phyloP scores from a whole-genome alignment of 768 basidiomycete genomes.

The Gymnopilus dilepis region DNA sequence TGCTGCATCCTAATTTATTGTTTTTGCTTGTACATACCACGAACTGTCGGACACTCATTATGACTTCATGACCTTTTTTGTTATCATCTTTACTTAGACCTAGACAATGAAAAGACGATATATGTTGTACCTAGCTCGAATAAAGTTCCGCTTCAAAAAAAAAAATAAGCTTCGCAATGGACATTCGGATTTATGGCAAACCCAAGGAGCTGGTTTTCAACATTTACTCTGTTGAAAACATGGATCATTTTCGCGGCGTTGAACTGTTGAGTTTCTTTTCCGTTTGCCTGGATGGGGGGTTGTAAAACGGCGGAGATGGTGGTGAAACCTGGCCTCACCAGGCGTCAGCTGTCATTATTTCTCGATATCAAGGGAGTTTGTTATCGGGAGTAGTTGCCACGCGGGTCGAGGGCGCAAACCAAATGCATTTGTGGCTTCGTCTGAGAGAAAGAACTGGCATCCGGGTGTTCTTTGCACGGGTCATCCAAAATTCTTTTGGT shows the following conservation, averaged over 20 bases:
- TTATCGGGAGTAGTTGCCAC: conserved; percentile 8
- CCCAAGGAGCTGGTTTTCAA: neutral
- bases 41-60: neutral
- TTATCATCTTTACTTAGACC: neutral
- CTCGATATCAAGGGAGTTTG: conserved; percentile 6
- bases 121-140: neutral
- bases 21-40: neutral
- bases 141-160: neutral
- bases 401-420: conserved; percentile 7
- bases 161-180: neutral
- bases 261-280: neutral
- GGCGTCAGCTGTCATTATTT: conserved; percentile 1
- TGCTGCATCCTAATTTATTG: conserved; percentile 1
- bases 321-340: neutral
- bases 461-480: neutral
- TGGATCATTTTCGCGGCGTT: neutral
- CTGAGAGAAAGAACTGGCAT: conserved; percentile 5
- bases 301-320: neutral
- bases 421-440: conserved; percentile 16
- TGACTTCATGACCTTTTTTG: neutral
- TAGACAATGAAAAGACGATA: neutral
- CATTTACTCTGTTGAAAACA: neutral
- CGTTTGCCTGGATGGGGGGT: neutral
- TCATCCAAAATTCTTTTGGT: neutral
- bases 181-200: neutral